Base-by-base conservation (phyloP, 768 basidiomycete species). In the Collybiopsis luxurians region DNA sequence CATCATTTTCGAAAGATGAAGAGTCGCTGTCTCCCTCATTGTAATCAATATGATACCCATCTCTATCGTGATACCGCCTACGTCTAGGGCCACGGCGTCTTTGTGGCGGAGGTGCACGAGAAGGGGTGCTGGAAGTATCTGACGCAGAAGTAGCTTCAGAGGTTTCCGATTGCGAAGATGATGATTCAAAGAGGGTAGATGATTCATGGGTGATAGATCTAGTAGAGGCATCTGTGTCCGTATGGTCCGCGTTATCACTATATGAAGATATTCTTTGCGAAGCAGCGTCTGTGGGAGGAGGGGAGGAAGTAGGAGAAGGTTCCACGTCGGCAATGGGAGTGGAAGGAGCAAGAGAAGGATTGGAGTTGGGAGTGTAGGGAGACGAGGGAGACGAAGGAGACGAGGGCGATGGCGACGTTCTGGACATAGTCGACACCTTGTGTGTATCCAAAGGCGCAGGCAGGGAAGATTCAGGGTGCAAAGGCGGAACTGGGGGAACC, bases 31-130 rank as follows among this genome's bases (percentile, higher is more conserved):
- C 57, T 7, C 45, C 24, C 26, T 43, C 60, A 52, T 54, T 46
- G 42, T 44, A 10, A 15, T 50, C 45, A 31, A 17, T 27, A 24
- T 30, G 69, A 64, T 66, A 69, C 40, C 65, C 63, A 47, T 40
- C 67, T 68, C 23, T 34, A 6, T 34, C 69, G 69, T 56, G 65
- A 64, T 68, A 34, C 36, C 21, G 28, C 19, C 11, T 24, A 21
- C 51, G 51, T 28, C 38, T n/a, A 39, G 26, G 55, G 28, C 46
- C 24, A 17, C 42, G 48, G 44, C 13, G 56, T 30, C 30, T n/a
- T n/a, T n/a, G n/a, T n/a, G n/a, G 36, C 7, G 36, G 34, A 39
- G 56, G 24, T 21, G 47, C 11, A 11, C 28, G 56, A 9, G 48
- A 57, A 21, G 56, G 42, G n/a, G 17, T 31, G 17, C 36, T 19